Conservation (phyloP, 208 protist species). For the Trypanosoma vivax region DNA sequence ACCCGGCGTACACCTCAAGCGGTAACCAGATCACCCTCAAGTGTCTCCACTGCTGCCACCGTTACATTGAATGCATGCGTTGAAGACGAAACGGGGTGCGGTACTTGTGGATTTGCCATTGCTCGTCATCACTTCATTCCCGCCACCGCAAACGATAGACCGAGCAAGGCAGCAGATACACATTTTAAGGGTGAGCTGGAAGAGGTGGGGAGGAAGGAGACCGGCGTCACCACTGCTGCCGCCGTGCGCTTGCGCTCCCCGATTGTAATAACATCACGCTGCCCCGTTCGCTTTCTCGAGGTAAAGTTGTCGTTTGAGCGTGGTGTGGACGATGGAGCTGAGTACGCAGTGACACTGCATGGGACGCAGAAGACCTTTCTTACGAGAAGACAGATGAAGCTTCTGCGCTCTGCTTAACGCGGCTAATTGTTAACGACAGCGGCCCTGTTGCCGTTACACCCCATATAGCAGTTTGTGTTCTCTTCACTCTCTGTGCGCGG, state of each 20-base stretch:
- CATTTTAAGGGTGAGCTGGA: too few species aligned
- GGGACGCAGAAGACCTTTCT: constrained; percentile 49
- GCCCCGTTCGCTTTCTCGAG: background rate
- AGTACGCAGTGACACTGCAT: constrained; percentile 34
- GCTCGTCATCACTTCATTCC: background rate
- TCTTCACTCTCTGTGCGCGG: too few species aligned
- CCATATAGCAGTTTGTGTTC: too few species aligned
- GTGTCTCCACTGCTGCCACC: background rate
- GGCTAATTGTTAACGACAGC: background rate
- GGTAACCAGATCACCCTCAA: background rate
- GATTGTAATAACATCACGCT: background rate
- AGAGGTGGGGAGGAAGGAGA: background rate
- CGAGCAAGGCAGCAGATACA: too few species aligned
- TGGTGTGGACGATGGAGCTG: background rate
- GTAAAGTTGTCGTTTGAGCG: background rate
- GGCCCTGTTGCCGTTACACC: too few species aligned
- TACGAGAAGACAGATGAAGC: constrained; percentile 40
- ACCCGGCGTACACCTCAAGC: background rate
- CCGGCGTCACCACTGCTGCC: background rate
- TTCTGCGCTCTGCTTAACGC: constrained; percentile 18
- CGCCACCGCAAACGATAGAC: too few species aligned
- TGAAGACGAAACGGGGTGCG: background rate
- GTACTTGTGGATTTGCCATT: background rate
- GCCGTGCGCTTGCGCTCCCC: background rate
- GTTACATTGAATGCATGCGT: background rate